A percentile compares a stretch with the other conserved stretches of the same genome.
These are phyloP conservation scores for Bipolaris cookei DNA, from an alignment of 2,329 filamentous ascomycete genomes.

Conservation along the genomic window DNA sequence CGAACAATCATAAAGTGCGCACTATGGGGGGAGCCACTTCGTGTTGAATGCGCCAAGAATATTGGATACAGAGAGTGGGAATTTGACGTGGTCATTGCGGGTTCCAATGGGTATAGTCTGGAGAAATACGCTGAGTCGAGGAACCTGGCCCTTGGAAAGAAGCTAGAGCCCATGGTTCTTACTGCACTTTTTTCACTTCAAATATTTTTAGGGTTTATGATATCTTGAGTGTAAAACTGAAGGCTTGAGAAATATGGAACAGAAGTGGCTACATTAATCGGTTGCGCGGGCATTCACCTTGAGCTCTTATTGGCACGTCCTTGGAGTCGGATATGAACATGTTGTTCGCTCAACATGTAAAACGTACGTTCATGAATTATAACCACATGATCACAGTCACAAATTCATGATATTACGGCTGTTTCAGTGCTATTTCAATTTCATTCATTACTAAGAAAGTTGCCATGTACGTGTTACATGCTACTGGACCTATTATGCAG, in stretches of 20 bases:
- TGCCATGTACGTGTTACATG: no score
- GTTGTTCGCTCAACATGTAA: background rate
- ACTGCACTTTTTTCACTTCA: background rate
- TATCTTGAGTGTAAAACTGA: background rate
- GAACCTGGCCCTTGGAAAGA: background rate
- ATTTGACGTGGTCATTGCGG: constrained; percentile 9
- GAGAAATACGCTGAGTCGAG: background rate
- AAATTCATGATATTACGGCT: no score
- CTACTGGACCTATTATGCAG: no score
- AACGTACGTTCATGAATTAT: no score
- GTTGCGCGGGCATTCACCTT: background rate
- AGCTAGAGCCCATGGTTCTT: background rate
- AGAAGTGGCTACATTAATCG: background rate
- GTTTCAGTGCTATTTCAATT: no score
- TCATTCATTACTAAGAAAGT: no score
- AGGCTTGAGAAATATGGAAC: background rate
- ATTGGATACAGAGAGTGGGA: constrained; percentile 10
- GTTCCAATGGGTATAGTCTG: constrained; percentile 10
- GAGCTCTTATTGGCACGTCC: background rate
- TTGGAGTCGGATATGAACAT: background rate
- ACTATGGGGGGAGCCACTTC: constrained; percentile 7
- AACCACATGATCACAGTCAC: no score
- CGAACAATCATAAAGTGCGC: constrained; percentile 13
- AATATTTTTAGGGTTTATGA: background rate
- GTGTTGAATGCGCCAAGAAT: background rate